phyloP scores from a whole-genome alignment of 2,329 filamentous ascomycete species.

The Lasiodiplodia sp. region DNA sequence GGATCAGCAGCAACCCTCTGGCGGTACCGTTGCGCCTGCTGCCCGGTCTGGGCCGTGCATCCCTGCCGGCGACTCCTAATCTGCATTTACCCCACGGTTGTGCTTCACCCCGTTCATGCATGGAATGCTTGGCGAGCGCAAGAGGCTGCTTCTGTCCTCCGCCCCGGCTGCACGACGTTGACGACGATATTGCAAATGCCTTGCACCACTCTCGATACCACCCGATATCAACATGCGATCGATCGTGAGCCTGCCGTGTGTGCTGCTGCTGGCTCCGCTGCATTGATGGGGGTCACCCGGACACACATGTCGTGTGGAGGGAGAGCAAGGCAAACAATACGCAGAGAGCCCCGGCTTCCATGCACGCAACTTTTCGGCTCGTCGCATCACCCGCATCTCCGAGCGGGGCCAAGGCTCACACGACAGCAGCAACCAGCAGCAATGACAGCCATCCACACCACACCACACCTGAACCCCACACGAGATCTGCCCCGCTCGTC shows the following conservation, averaged over 20 bases:
- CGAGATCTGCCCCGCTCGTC: background rate
- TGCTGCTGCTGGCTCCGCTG: too few relatives aligned
- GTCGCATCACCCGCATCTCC: background rate
- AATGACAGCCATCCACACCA: background rate
- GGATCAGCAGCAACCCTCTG: conserved; percentile 10
- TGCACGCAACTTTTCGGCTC: background rate
- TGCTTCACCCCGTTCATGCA: background rate
- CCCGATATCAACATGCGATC: background rate
- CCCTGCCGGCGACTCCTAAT: background rate
- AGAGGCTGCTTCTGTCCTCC: background rate
- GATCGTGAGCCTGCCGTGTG: too few relatives aligned
- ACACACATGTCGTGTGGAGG: background rate
- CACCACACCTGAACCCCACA: background rate
- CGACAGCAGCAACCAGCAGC: background rate
- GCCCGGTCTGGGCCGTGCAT: background rate
- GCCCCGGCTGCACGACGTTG: background rate
- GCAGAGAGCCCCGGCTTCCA: background rate
- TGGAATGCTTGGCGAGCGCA: background rate
- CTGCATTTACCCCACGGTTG: conserved; percentile 2
- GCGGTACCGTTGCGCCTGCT: conserved; percentile 20
- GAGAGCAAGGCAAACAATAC: background rate
- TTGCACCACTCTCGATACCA: background rate
- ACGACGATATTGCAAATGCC: background rate
- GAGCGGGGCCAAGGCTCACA: background rate
- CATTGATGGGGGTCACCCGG: background rate